These are phyloP conservation scores for Xylariaceae sp. DNA, from an alignment of 2,329 filamentous ascomycete species.

Conservation along the genomic window DNA sequence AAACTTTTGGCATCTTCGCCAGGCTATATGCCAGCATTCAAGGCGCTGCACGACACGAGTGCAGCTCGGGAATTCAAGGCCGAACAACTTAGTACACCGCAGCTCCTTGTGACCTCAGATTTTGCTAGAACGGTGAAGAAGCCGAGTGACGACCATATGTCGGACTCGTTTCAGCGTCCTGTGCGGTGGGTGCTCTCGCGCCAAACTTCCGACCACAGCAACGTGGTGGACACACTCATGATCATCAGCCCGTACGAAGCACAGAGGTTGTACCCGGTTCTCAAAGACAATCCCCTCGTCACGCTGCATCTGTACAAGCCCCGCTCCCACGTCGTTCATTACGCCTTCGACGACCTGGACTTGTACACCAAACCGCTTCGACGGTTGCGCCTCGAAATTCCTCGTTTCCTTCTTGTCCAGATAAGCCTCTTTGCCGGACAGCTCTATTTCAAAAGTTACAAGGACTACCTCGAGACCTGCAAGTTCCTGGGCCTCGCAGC, in stretches of 20 bases:
- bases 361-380: slow-evolving; percentile 8
- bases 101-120: slow-evolving; percentile 12
- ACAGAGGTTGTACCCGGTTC: not conserved
- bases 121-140: slow-evolving; percentile 8
- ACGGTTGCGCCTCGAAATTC: not conserved
- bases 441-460: slow-evolving; percentile 12
- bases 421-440: slow-evolving; percentile 15
- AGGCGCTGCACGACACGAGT: slow-evolving; percentile 1
- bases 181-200: slow-evolving; percentile 15
- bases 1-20: not conserved
- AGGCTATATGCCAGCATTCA: slow-evolving; percentile 13
- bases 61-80: not conserved
- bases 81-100: not conserved
- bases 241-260: slow-evolving; percentile 16
- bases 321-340: slow-evolving; percentile 4
- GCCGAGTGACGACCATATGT: not conserved
- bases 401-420: not conserved
- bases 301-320: slow-evolving; percentile 16
- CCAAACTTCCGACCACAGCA: not conserved
- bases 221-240: slow-evolving; percentile 2
- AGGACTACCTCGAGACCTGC: slow-evolving; percentile 11
- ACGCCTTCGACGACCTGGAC: slow-evolving; percentile 7
- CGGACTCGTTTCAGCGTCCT: slow-evolving; percentile 12
- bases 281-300: not conserved
- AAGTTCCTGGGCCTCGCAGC: slow-evolving; percentile 9